phyloP scores from a whole-genome alignment of 2,329 filamentous ascomycete genomes.

The Pseudogymnoascus pannorum region DNA sequence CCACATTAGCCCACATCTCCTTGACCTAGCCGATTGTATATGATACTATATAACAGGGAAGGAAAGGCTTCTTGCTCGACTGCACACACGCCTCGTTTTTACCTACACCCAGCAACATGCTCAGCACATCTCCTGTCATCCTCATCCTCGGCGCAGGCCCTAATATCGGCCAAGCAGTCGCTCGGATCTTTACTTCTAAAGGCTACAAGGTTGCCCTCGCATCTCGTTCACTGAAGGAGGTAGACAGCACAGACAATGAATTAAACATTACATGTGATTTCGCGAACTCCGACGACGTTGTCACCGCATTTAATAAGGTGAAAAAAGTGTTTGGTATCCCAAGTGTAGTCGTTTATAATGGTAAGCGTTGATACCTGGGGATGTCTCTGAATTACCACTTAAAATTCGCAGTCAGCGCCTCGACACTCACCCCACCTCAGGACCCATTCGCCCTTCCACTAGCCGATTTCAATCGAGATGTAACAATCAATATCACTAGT shows the following conservation, averaged over 20 bases:
- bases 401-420: constrained; percentile 17
- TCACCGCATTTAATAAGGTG: constrained; percentile 33
- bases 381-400: background rate
- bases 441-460: constrained; percentile 24
- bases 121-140: constrained; percentile 14
- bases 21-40: too few relatives aligned
- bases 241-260: constrained; percentile 23
- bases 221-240: constrained; percentile 25
- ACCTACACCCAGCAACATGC: background rate
- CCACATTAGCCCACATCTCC: too few relatives aligned
- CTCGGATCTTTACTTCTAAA: constrained; percentile 31
- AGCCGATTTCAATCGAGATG: constrained; percentile 26
- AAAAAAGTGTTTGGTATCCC: constrained; percentile 29
- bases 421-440: constrained; percentile 16
- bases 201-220: constrained; percentile 37
- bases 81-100: too few relatives aligned
- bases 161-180: constrained; percentile 32
- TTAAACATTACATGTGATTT: constrained; percentile 33
- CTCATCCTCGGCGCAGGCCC: constrained; percentile 38
- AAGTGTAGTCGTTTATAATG: constrained; percentile 39
- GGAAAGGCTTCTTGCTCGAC: too few relatives aligned
- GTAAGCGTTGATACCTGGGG: constrained; percentile 16
- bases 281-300: constrained; percentile 29
- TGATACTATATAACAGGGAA: too few relatives aligned
- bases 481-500: constrained; percentile 33